These are phyloP conservation scores for Moniliella sp. DNA, from an alignment of 1,284 basidiomycete species.

Conservation along the genomic window DNA sequence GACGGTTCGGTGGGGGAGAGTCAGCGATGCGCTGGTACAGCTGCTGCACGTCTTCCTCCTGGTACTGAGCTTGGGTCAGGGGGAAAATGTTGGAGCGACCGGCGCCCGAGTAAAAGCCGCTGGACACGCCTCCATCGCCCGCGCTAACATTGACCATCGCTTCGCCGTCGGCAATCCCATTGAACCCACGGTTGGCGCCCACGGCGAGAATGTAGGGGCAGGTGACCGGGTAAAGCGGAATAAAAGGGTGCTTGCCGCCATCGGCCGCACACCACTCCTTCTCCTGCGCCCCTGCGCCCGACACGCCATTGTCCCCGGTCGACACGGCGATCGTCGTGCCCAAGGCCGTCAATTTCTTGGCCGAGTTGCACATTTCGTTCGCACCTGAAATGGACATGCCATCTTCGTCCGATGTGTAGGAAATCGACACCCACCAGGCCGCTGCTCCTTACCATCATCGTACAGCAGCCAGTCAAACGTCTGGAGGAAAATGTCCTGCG, in stretches of 20 bases:
- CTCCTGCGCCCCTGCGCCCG: not conserved
- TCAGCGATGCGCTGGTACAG: not conserved
- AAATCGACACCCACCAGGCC: conserved; percentile 3
- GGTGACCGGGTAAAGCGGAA: conserved; percentile 4
- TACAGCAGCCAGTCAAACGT: conserved; percentile 2
- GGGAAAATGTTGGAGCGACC: conserved; percentile 3
- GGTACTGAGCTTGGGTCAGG: conserved; percentile 1
- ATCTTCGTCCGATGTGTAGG: conserved; percentile 3
- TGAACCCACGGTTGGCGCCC: conserved; percentile 2
- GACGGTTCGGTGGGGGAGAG: not conserved
- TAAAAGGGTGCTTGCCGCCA: conserved; percentile 1
- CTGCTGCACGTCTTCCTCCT: not conserved
- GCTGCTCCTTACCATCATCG: not conserved
- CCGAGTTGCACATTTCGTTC: conserved; percentile 3
- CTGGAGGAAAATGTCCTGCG: conserved; percentile 5
- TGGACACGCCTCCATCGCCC: conserved; percentile 7
- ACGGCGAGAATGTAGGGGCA: conserved; percentile 7
- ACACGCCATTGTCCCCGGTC: conserved; percentile 5
- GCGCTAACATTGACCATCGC: not conserved
- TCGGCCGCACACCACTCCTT: not conserved
- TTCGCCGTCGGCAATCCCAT: not conserved
- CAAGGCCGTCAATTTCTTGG: conserved; percentile 4
- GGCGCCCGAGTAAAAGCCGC: conserved; percentile 26
- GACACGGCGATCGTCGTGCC: conserved; percentile 6
- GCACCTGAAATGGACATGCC: conserved; percentile 1